Percentiles rank a stretch among this genome's conserved stretches.
Evolutionary conservation across 192 early-diverging fungal genomes (phyloP).

Genomic region (Pilobolus umbonatus): DNA sequence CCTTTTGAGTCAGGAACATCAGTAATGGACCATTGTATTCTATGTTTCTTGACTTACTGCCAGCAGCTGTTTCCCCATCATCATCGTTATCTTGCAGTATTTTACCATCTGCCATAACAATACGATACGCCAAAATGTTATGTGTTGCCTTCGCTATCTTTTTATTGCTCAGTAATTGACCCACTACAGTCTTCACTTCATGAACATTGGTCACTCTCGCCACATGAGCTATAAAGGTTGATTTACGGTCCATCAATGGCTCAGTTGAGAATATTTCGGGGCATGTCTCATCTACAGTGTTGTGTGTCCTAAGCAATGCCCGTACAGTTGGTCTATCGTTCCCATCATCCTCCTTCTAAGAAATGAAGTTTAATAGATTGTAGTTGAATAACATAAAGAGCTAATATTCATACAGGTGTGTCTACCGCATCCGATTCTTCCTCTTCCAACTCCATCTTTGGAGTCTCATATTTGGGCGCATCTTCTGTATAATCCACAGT

Average conservation of each 20-base stretch:
- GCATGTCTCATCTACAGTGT: background rate
- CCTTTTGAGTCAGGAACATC: slow-evolving; percentile 14
- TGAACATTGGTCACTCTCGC: slow-evolving; percentile 48
- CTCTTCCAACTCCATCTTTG: slow-evolving; percentile 14
- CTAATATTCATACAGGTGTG: background rate
- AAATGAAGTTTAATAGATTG: background rate
- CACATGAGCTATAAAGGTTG: slow-evolving; percentile 80
- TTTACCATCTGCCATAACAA: slow-evolving; percentile 48
- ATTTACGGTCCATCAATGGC: slow-evolving; percentile 73
- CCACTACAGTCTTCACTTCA: slow-evolving; percentile 52
- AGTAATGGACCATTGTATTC: background rate
- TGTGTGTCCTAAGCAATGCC: background rate
- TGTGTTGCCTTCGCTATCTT: slow-evolving; percentile 84
- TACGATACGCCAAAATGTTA: slow-evolving; percentile 86
- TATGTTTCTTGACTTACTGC: slow-evolving; percentile 38
- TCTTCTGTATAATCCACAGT: slow-evolving; percentile 1
- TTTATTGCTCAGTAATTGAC: slow-evolving; percentile 58
- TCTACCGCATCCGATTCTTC: slow-evolving; percentile 10
- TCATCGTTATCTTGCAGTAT: slow-evolving; percentile 83
- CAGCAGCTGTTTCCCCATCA: slow-evolving; percentile 92
- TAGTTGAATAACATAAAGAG: background rate
- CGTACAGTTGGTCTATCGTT: slow-evolving; percentile 16
- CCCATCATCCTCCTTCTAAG: background rate
- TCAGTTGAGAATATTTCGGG: slow-evolving; percentile 51
- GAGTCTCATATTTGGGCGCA: background rate